phyloP scores from a whole-genome alignment of 768 basidiomycete genomes.

The Pleurotus platypus region DNA sequence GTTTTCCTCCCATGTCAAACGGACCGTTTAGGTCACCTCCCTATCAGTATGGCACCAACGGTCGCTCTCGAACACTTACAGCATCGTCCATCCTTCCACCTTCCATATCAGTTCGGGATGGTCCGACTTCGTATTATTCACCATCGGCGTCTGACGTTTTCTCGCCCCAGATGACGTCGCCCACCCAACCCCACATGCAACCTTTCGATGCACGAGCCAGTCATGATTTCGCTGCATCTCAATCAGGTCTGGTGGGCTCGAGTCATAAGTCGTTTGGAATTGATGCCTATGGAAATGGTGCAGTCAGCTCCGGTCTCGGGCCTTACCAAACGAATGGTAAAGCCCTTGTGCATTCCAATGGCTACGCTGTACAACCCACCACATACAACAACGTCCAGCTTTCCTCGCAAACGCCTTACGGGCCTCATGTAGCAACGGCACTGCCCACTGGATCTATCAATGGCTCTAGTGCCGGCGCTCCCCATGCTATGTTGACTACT shows the following conservation, averaged over 20 bases:
- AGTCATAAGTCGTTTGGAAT: constrained; percentile 26
- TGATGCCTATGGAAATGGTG: constrained; percentile 23
- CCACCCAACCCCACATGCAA: constrained; percentile 33
- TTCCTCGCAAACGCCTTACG: constrained; percentile 75
- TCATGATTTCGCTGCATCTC: constrained; percentile 29
- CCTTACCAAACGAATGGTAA: background rate
- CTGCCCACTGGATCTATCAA: constrained; percentile 19
- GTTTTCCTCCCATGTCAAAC: constrained; percentile 25
- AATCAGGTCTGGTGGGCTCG: constrained; percentile 20
- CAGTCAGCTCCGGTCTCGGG: background rate
- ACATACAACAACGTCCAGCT: constrained; percentile 36
- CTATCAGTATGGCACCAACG: constrained; percentile 37
- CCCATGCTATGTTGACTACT: constrained; percentile 22
- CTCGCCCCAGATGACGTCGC: constrained; percentile 32
- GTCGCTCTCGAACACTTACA: constrained; percentile 36
- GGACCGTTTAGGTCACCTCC: constrained; percentile 19
- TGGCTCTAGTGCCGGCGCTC: constrained; percentile 18
- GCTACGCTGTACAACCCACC: background rate
- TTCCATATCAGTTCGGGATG: constrained; percentile 33
- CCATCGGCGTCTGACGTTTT: constrained; percentile 29
- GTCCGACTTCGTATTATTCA: constrained; percentile 25
- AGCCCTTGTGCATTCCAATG: constrained; percentile 11
- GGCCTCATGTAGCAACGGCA: constrained; percentile 57
- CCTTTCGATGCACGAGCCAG: constrained; percentile 32
- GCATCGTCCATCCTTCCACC: constrained; percentile 28